These are phyloP conservation scores for Ustilago cynodontis DNA, from an alignment of 1,284 basidiomycete species.

Conservation along the genomic window DNA sequence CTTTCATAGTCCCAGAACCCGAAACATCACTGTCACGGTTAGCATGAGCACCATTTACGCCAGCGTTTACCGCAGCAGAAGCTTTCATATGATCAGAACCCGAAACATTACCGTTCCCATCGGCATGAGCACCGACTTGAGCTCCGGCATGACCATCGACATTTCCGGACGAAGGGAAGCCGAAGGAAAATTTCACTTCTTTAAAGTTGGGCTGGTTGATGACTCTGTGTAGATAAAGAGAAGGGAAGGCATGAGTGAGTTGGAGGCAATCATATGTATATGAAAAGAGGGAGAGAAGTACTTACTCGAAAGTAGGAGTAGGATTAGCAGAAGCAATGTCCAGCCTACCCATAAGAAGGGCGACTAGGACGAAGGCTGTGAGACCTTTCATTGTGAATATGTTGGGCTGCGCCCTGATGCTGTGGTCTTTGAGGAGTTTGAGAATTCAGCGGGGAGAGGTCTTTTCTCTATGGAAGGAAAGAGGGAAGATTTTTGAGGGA, in stretches of 20 bases:
- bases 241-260: not conserved
- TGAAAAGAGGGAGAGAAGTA: not conserved
- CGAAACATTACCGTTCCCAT: not conserved
- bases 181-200: not conserved
- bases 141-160: not conserved
- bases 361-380: slow-evolving; percentile 11
- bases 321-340: slow-evolving; percentile 16
- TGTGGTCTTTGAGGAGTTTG: not conserved
- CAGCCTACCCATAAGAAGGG: slow-evolving; percentile 14
- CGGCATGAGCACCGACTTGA: not conserved
- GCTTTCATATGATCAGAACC: not conserved
- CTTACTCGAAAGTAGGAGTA: slow-evolving; percentile 15
- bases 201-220: not conserved
- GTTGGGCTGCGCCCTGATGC: not conserved
- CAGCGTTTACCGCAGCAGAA: not conserved
- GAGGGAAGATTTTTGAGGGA: not conserved
- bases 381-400: slow-evolving; percentile 20
- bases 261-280: not conserved
- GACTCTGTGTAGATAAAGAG: not conserved
- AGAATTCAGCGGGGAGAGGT: no score
- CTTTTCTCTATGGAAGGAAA: no score
- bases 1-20: not conserved
- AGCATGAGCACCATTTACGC: not conserved
- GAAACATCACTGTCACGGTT: not conserved
- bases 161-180: not conserved